phyloP scores from a whole-genome alignment of 108 stramenopile genomes.

The Skeletonema tropicum region DNA sequence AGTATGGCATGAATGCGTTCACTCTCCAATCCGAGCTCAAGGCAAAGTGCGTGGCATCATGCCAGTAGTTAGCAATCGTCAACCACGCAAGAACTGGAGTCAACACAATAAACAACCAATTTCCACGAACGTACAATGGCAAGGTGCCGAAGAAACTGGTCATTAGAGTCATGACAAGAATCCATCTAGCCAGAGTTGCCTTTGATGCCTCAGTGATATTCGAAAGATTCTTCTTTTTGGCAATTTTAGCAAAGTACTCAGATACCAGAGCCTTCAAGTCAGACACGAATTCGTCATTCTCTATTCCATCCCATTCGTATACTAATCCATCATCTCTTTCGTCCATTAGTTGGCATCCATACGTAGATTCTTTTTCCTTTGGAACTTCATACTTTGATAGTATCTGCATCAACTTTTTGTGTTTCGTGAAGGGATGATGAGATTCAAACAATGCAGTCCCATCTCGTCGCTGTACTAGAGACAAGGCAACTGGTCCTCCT shows the following conservation, averaged over 20 bases:
- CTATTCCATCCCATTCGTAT: constrained; percentile 53
- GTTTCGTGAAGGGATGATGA: constrained; percentile 48
- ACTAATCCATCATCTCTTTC: constrained; percentile 49
- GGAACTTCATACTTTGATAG: constrained; percentile 52
- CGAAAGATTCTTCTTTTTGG: constrained; percentile 40
- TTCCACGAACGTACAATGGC: constrained; percentile 39
- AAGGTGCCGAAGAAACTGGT: constrained; percentile 36
- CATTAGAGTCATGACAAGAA: constrained; percentile 32
- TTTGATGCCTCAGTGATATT: constrained; percentile 40
- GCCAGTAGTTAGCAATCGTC: constrained; percentile 56
- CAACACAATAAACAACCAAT: constrained; percentile 41
- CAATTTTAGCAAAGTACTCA: constrained; percentile 46
- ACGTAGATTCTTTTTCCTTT: constrained; percentile 8
- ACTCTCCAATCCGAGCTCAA: constrained; percentile 56
- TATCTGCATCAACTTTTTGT: constrained; percentile 37
- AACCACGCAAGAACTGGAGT: constrained; percentile 58
- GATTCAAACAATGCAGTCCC: constrained; percentile 63
- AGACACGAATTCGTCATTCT: constrained; percentile 45
- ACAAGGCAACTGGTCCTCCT: constrained; percentile 57
- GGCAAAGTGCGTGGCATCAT: constrained; percentile 58
- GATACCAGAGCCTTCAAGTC: constrained; percentile 40
- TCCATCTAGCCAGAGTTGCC: constrained; percentile 51
- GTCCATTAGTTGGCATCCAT: constrained; percentile 28
- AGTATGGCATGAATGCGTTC: constrained; percentile 57
- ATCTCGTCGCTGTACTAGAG: constrained; percentile 47